Evolutionary conservation across 163 green algal species (phyloP), one percentile per base, ranked within the genome.

Genomic region (Scenedesmus sp.): DNA sequence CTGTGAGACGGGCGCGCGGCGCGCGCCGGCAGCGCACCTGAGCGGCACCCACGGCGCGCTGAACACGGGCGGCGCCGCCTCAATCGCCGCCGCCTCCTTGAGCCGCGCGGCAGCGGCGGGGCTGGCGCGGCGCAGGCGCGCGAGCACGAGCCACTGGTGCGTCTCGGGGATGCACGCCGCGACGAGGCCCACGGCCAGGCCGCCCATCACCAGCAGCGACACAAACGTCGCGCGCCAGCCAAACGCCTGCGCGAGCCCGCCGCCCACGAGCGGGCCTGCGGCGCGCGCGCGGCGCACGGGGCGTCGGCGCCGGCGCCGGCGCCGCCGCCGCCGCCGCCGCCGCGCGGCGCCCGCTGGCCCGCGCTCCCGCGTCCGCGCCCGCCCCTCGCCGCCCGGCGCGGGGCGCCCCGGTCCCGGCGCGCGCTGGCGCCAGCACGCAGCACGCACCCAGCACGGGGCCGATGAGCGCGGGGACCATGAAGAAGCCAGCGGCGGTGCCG

Each of bases 191-290:
- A 14, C 34, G 9, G 34, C 67, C 11, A 77, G 9, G 34, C 31
- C 67, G 34, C 22, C 51, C 48, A 58, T 66, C 3, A 24, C 51
- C 39, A 53, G 34, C 4, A 77, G 47, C 6, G 33, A 24, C 31
- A 77, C 64, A 22, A 77, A 65, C 2, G 51, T 66, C 51, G 51
- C 64, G 67, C 67, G 67, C 67, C 67, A 77, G 51, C 67, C 67
- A 44, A 65, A 77, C 0, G 50, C 51, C 56, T 65, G 18, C 14
- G 65, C 60, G 7, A 74, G 14, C 4, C n/a, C 29, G 18, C n/a
- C n/a, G n/a, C n/a, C n/a, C n/a, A n/a, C n/a, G n/a, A n/a, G n/a
- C n/a, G n/a, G n/a, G n/a, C n/a, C n/a, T n/a, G n/a, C n/a, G n/a
- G n/a, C n/a, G n/a, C n/a, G n/a, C n/a, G n/a, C n/a, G n/a, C n/a